Evolutionary conservation across 257 asterid genomes (phyloP), one percentile per base, ranked within the genome.

Genomic region (Perilla frutescens): DNA sequence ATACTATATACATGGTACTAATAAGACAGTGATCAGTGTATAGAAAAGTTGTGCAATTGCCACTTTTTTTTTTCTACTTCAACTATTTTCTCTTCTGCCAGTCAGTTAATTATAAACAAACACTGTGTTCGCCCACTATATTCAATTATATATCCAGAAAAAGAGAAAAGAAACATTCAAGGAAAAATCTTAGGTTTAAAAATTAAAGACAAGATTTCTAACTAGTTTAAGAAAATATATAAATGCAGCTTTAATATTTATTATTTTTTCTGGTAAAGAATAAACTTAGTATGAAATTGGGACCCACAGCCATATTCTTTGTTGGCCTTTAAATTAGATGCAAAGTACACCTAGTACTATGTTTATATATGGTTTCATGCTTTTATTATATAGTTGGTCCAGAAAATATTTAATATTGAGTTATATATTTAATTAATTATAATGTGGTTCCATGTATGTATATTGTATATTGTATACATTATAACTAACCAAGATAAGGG

Each of bases 141-240:
- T 20, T 20, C 26, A 20, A 20, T 20, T 1, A 20, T 20, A 20
- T 20, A 11, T 63, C 11, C 26, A 45, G 41, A 11, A 45, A 29
- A 26, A 12, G 4, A 9, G 45, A 5, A 3, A 2, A 4, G 7
- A 36, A 62, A 54, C 49, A 51, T 4, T 13, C 6, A 41, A 43
- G 56, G 49, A 53, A 20, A 54, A 39, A 41, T 12, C 10, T 31
- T 57, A 66, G 34, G 29, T 45, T 8, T 7, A 40, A 6, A 51
- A 59, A 41, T 34, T 60, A 62, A 76, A 62, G 43, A 43, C 64
- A 62, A 69, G 60, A 50, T 69, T 76, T 71, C 47, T 31, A 76
- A 69, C 51, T 53, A 13, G 48, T 9, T 61, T 15, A 8, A 15
- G 50, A 70, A 51, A 60, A 51, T 50, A 34, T 31, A 65, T 54